Conservation (phyloP, 2,329 filamentous ascomycete species). For the Aspergillus tanneri region DNA sequence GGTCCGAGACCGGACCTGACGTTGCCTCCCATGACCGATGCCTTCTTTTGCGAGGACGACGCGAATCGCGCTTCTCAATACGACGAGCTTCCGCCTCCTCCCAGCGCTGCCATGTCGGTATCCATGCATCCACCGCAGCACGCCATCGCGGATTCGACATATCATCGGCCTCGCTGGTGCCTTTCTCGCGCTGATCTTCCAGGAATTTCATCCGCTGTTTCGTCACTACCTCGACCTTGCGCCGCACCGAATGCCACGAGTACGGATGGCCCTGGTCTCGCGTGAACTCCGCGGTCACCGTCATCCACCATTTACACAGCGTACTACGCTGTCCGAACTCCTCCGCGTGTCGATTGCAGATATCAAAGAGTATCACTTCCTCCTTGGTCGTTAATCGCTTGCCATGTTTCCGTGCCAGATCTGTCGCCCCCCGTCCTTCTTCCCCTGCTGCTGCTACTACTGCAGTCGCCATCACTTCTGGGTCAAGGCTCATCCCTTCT, state of each 20-base stretch:
- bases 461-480: constrained; percentile 9
- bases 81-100: constrained; percentile 39
- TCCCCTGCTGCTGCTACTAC: constrained; percentile 3
- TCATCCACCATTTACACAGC: constrained; percentile 45
- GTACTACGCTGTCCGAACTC: constrained; percentile 43
- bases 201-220: constrained; percentile 44
- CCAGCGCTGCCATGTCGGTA: constrained; percentile 43
- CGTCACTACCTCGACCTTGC: constrained; percentile 43
- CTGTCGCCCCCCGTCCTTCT: constrained; percentile 5
- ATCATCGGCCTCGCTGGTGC: constrained; percentile 27
- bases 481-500: no score
- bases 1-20: background rate
- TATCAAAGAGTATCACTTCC: constrained; percentile 42
- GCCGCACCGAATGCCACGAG: constrained; percentile 45
- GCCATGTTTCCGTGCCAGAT: constrained; percentile 34
- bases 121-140: constrained; percentile 41
- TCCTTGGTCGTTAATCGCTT: constrained; percentile 42
- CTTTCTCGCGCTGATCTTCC: constrained; percentile 34
- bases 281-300: constrained; percentile 40
- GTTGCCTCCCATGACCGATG: constrained; percentile 15
- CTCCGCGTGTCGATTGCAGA: constrained; percentile 39
- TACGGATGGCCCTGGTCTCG: constrained; percentile 40
- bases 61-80: constrained; percentile 40
- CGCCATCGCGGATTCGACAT: constrained; percentile 41
- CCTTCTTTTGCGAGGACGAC: constrained; percentile 32